Base-by-base conservation (phyloP, 352 stramenopile species). In the Pythium volutum region DNA sequence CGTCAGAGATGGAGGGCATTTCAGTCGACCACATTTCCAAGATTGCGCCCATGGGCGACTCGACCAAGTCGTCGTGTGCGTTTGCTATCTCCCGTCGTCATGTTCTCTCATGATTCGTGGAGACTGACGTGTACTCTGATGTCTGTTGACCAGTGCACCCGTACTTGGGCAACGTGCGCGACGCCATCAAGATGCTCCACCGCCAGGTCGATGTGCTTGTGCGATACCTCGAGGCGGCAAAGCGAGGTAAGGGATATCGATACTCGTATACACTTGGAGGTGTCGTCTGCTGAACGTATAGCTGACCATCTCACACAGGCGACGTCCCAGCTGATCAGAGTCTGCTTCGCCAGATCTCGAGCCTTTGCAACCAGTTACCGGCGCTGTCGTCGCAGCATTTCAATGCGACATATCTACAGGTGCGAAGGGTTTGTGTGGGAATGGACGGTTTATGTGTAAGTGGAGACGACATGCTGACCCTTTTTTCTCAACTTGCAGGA, bases 1-100 rank as follows among this genome's bases (percentile, higher is more conserved):
- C 88, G 45, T 89, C 82, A 2, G 86, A 96, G 67, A 87, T 84
- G 23, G 87, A 97, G 62, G 79, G 84, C 26, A 95, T 97, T 57
- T 75, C 81, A 7, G 83, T 97, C 14, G 88, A 97, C 45, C 81
- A 95, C 67, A 93, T 97, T 43, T 95, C 87, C 36, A 95, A 96
- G 69, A 88, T 92, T 45, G 78, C 82, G 15, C 81, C 82, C 1
- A 75, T 87, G 48, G 81, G 78, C 25, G 81, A 88, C 62, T 67
- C 75, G 31, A 87, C 62, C 61, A 87, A 84, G 55, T 97, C 81
- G 36, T 88, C 79, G 4, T 68, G 82, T 94, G 81, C 61, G 65
- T 79, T 20, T 6, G 8, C 34, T 11, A 25, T 12, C 18, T 25
- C 9, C 11, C 15, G 4, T 15, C 4, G 11, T 14, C 7, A 29